Base-by-base conservation (phyloP, 805 yeast species). In the Pichia scutulata region DNA sequence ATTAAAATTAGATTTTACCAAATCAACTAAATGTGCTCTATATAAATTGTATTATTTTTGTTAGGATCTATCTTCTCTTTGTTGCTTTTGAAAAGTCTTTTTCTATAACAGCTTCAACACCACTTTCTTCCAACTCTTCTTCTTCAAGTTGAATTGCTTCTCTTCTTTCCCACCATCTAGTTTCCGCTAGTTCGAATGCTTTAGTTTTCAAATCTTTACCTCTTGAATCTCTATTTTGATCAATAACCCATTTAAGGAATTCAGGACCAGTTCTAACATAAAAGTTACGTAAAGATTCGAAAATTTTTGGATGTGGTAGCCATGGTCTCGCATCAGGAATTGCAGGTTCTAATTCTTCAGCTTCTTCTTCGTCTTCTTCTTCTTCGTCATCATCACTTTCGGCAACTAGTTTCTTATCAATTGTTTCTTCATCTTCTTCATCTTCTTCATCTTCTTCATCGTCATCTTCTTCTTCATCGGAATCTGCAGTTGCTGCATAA, bases 101-200 rank as follows among this genome's bases (percentile, higher is more conserved):
- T 62, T 89, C 96, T 9, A 92, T 72, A 37, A 92, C 82, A 52
- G 87, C 95, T 18, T 86, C 95, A 53, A 89, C 90, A 52, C 96
- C 97, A 45, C 95, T 95, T 59, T 89, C 96, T 67, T 92, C 97
- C 59, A 87, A 69, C 62, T 82, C 80, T 58, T 92, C 98, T 69
- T 92, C 99, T 46, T 87, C 86, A 40, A 81, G 76, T 64, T 95
- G 82, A 23, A 92, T 83, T 60, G 83, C 92, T 59, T 92, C 98
- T 70, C 97, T 82, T 71, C 98, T 85, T 65, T 92, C 98, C 98
- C 98, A 92, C 93, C 96, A 92, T 70, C 99, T 80, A 57, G 85
- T 92, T 68, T 90, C 96, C 65, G 93, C 85, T 53, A 92, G 69
- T 55, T 89, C 97, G 63, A 92, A 92, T 0, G 97, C 84, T 42